These are phyloP conservation scores for Candida sp. DNA, from an alignment of 1,139 yeast genomes.

Conservation along the genomic window DNA sequence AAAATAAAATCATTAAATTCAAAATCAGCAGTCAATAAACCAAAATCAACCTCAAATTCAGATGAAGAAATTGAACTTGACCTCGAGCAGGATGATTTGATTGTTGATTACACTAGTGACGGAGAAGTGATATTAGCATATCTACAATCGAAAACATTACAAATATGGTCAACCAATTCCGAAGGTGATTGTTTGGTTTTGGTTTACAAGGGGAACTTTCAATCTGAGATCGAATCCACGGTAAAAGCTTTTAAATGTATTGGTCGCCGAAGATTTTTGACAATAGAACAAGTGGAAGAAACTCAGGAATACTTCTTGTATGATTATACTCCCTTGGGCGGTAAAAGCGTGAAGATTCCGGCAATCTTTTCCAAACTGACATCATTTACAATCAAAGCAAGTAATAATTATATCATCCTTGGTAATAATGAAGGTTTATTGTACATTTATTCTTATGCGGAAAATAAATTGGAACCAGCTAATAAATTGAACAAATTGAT, in stretches of 20 bases:
- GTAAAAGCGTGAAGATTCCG: background rate
- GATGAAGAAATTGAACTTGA: slow-evolving; percentile 5
- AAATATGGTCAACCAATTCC: slow-evolving; percentile 1
- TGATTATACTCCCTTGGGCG: background rate
- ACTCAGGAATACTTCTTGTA: background rate
- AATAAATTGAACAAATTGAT: slow-evolving; percentile 19
- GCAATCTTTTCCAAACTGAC: background rate
- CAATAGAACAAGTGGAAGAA: background rate
- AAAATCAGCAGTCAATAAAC: background rate
- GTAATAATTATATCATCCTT: slow-evolving; percentile 17
- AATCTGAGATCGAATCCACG: background rate
- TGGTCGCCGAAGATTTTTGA: slow-evolving; percentile 1
- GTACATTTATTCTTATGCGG: slow-evolving; percentile 13
- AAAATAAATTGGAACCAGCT: slow-evolving; percentile 7
- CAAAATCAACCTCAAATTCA: slow-evolving; percentile 4
- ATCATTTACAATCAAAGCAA: slow-evolving; percentile 17
- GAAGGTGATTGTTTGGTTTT: slow-evolving; percentile 2
- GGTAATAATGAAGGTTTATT: slow-evolving; percentile 23
- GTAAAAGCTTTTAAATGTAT: background rate
- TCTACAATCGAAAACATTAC: background rate
- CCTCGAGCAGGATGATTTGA: background rate
- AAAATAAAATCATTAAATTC: slow-evolving; percentile 37
- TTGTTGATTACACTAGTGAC: slow-evolving; percentile 1
- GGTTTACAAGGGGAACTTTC: background rate
- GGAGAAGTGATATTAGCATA: slow-evolving; percentile 1